Evolutionary conservation across 208 protist genomes (phyloP), one percentile per base, ranked within the genome.

Genomic region (Tritrichomonas foetus): DNA sequence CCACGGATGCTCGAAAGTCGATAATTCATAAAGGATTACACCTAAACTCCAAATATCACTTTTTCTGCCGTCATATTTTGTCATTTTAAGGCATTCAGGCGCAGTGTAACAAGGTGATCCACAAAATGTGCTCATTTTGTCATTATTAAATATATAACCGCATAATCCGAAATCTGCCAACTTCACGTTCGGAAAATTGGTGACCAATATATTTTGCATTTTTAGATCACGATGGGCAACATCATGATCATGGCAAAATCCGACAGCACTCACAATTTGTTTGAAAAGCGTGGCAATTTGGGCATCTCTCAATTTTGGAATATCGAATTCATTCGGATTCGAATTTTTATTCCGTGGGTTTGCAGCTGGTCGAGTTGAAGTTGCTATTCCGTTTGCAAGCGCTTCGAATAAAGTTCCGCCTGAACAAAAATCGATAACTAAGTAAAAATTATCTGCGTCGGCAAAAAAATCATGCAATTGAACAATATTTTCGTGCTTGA

Each of bases 11-110:
- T 78, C 69, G 20, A 25, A 25, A 20, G 69, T 78, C 44, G 33
- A 25, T 14, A 78, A 14, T 78, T 33, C 69, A 36, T 41, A 78
- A 47, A 78, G 44, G 44, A 78, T 78, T 41, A 78, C 69, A 36
- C 69, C 69, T 14, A 78, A 36, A 78, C 69, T 78, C 69, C 69
- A 78, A 78, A 78, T 78, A 78, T 78, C 69, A 36, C 69, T 78
- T 44, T 78, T 78, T 14, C 14, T 33, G 22, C 69, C 69, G 44
- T 78, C 69, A 78, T 78, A 78, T 44, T 78, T 25, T 8, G 44
- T 36, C 22, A 22, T 25, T 33, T 44, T 47, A 36, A 78, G 69
- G 16, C 69, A 78, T 36, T 78, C 69, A 2, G 69, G 69, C 16
- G 69, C 22, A 14, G n/a, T 47, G 16, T 41, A 78, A 36, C 22